phyloP scores from a whole-genome alignment of 345 rosid species.

The Eutrema japonicum region DNA sequence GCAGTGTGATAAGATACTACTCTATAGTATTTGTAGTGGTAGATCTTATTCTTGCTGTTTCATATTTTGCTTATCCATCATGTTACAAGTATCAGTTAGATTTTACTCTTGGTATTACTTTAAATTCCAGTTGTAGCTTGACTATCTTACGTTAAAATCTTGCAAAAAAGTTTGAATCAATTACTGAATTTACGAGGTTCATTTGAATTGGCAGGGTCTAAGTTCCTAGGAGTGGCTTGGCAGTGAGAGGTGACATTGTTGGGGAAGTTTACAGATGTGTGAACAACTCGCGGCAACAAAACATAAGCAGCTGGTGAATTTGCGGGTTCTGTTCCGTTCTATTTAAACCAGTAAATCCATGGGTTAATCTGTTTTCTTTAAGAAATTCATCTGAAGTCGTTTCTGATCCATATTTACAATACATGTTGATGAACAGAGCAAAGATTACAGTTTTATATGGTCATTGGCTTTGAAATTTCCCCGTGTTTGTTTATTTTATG shows the following conservation, averaged over 20 bases:
- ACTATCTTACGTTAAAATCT: neutral
- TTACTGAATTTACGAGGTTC: neutral
- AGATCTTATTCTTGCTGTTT: constrained; percentile 7
- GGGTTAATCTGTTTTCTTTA: constrained; percentile 8
- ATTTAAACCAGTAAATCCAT: constrained; percentile 22
- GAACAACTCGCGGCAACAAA: constrained; percentile 21
- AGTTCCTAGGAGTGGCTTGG: constrained; percentile 24
- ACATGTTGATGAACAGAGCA: constrained; percentile 27
- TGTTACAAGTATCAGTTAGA: neutral
- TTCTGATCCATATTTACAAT: constrained; percentile 37
- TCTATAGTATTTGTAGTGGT: neutral
- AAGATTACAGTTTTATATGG: constrained; percentile 18
- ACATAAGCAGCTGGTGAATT: constrained; percentile 20
- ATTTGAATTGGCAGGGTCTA: constrained; percentile 43
- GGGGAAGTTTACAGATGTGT: constrained; percentile 36
- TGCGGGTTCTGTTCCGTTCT: constrained; percentile 6
- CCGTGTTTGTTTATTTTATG: constrained; percentile 14
- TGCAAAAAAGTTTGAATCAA: neutral
- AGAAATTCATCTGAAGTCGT: constrained; percentile 25
- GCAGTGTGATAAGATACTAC: constrained; percentile 1
- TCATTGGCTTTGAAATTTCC: constrained; percentile 18
- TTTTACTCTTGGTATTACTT: constrained; percentile 9
- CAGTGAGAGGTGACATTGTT: constrained; percentile 24
- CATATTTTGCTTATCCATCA: neutral
- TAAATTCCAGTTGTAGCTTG: constrained; percentile 3